These are phyloP conservation scores for Aurinia saxatilis DNA, from an alignment of 345 rosid species.

Conservation along the genomic window DNA sequence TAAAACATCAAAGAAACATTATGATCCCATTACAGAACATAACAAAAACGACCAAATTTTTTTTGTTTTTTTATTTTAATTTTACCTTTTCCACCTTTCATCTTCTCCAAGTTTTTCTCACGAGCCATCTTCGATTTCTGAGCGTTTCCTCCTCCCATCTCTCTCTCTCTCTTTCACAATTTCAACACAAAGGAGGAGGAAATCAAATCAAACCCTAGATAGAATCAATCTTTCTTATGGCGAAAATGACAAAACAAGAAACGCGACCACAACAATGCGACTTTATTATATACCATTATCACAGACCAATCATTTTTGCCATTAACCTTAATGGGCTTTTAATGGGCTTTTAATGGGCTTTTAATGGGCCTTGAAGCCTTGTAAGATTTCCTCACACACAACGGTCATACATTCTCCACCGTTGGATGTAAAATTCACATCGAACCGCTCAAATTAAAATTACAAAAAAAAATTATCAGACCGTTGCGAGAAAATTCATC, in stretches of 20 bases:
- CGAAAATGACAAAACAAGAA: background rate
- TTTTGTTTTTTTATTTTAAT: too few relatives aligned
- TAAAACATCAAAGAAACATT: too few relatives aligned
- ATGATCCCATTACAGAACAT: too few relatives aligned
- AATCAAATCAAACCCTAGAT: background rate
- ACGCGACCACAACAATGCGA: background rate
- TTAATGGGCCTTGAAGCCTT: background rate
- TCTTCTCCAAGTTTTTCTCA: slow-evolving; percentile 36
- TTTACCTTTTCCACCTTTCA: slow-evolving; percentile 29
- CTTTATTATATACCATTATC: too few relatives aligned
- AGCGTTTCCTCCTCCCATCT: slow-evolving; percentile 55
- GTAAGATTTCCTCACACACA: background rate
- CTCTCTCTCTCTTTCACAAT: background rate
- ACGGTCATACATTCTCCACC: slow-evolving; percentile 16
- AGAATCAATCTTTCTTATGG: background rate
- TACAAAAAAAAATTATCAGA: background rate
- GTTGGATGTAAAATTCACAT: slow-evolving; percentile 9
- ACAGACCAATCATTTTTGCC: background rate
- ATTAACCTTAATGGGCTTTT: background rate
- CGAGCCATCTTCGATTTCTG: background rate
- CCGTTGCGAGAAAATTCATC: slow-evolving; percentile 14
- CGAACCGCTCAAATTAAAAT: slow-evolving; percentile 8
- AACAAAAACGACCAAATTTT: too few relatives aligned
- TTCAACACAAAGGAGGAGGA: background rate
- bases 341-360: slow-evolving; percentile 9